Percentiles rank a stretch among this genome's conserved stretches.
Evolutionary conservation across 257 asterid species (phyloP).

Genomic region (Fraxinus americana): DNA sequence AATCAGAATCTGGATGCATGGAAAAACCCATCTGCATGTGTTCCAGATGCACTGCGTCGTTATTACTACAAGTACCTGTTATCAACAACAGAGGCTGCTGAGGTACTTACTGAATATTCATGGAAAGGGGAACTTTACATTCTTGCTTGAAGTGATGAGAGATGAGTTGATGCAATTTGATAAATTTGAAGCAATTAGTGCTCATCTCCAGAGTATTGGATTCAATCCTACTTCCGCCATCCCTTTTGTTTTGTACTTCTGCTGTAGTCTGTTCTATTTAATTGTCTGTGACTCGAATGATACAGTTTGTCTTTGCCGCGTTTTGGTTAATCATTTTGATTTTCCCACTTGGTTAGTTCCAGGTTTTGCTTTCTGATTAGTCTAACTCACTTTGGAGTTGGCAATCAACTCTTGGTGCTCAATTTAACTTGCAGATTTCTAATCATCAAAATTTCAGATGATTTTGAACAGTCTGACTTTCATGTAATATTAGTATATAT

Average conservation of each 20-base stretch:
- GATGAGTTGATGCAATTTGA: constrained; percentile 17
- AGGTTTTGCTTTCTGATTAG: constrained; percentile 8
- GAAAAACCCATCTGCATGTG: constrained; percentile 77
- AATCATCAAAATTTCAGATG: constrained; percentile 17
- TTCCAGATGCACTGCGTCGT: constrained; percentile 93
- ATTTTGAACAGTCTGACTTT: background rate
- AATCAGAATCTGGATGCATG: constrained; percentile 89
- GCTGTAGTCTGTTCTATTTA: constrained; percentile 10
- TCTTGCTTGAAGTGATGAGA: constrained; percentile 17
- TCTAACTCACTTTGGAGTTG: background rate
- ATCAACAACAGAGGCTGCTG: constrained; percentile 85
- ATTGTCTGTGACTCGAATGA: constrained; percentile 4
- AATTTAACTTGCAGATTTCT: constrained; percentile 8
- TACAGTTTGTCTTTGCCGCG: background rate
- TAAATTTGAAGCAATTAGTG: constrained; percentile 16
- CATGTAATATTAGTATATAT: constrained; percentile 10
- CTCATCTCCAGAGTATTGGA: constrained; percentile 18
- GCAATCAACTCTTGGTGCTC: constrained; percentile 12
- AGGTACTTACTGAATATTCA: constrained; percentile 53
- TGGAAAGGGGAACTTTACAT: constrained; percentile 20
- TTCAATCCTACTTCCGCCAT: constrained; percentile 15
- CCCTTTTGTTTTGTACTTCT: constrained; percentile 20
- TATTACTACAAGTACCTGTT: constrained; percentile 90
- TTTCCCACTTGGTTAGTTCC: background rate
- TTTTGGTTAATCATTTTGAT: constrained; percentile 12